Evolutionary conservation across 129 eudicot species (phyloP).

Genomic region (Glebionis coronaria): DNA sequence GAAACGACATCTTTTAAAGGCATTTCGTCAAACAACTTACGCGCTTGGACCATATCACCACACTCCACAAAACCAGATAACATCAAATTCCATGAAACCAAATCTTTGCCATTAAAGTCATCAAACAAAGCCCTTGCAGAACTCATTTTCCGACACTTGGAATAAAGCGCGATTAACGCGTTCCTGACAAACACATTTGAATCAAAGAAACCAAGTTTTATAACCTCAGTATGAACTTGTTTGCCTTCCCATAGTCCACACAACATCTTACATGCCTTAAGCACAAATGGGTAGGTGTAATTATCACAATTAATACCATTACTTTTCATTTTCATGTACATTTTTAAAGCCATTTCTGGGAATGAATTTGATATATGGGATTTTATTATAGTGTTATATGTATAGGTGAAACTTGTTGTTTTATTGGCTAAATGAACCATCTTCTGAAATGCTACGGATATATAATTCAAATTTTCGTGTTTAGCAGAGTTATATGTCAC

Average conservation of each 20-base stretch:
- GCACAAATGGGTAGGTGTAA: constrained; percentile 44
- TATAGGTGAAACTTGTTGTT: constrained; percentile 20
- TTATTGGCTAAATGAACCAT: background rate
- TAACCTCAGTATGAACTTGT: constrained; percentile 38
- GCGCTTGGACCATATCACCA: constrained; percentile 42
- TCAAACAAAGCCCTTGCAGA: no score
- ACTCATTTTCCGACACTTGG: no score
- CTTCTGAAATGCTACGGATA: no score
- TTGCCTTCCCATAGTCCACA: constrained; percentile 42
- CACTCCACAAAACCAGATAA: constrained; percentile 31
- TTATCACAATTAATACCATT: constrained; percentile 34
- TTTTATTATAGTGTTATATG: constrained; percentile 47
- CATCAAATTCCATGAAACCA: no score
- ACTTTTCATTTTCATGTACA: constrained; percentile 34
- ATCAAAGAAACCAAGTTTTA: constrained; percentile 38
- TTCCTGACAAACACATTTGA: constrained; percentile 43
- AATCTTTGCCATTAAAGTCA: no score
- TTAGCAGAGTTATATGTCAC: no score
- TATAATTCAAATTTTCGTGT: no score
- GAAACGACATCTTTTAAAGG: constrained; percentile 44
- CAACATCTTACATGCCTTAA: constrained; percentile 39
- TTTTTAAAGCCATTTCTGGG: constrained; percentile 24
- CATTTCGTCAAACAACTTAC: constrained; percentile 50
- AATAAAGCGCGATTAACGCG: constrained; percentile 47
- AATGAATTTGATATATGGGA: no score